Base-by-base conservation (phyloP, 1,139 yeast genomes). In the Nadsonia commutata region DNA sequence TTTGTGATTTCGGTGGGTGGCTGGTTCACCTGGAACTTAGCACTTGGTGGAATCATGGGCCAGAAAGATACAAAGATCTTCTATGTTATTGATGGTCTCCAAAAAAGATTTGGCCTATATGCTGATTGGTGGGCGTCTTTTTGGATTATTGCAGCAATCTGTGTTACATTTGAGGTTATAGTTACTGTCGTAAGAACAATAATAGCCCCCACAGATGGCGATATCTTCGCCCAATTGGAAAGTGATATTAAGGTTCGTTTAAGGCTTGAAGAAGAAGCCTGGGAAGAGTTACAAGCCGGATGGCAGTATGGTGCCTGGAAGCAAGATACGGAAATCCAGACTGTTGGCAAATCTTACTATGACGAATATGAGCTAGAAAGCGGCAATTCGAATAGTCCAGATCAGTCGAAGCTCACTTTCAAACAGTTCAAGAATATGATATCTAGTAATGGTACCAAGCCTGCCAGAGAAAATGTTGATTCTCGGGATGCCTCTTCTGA, bases 61-160 rank as follows among this genome's bases (percentile, higher is more conserved):
- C 62, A 70, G 19, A 72, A 71, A 47, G 72, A 75, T 1, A 68
- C 76, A 1, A 66, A 76, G 42, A 82, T 83, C 18, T 90, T 77
- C 59, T 82, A 74, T 58, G 96, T 84, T 3, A 68, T 71, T 11
- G 70, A 74, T 50, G 94, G 90, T 0, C 66, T 90, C 41, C 64
- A 72, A 43, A 62, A 72, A 45, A 73, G 74, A 40, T 86, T 85
- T 67, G 98, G 98, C 11, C 63, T 53, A 19, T 96, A 90, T 56
- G 60, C 69, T 19, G 71, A 83, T 2, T 90, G 90, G 77, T 90
- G 98, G 98, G 82, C 86, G 0, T 62, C 83, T 0, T 64, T 84
- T 31, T 56, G 85, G 31, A 69, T 75, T 1, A 56, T 80, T 13
- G 60, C 70, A 4, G 65, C 75, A 0, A 62, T 82, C 42, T 53